Evolutionary conservation across 352 stramenopile genomes (phyloP).

Genomic region (Globisporangium nodosum): DNA sequence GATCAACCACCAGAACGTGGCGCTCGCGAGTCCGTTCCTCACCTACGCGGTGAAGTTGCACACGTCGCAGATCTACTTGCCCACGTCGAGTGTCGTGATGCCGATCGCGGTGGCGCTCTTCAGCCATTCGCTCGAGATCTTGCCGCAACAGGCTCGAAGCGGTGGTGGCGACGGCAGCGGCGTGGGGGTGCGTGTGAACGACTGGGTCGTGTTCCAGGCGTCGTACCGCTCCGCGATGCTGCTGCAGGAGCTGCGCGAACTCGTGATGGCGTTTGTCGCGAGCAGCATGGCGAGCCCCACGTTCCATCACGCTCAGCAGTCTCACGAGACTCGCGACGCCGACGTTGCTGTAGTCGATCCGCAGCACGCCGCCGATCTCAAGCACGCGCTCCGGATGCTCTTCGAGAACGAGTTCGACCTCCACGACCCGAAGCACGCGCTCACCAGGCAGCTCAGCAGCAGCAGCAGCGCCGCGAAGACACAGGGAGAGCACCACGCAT

Average conservation of each 20-base stretch:
- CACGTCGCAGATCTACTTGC: slow-evolving; percentile 80
- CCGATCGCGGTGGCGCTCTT: slow-evolving; percentile 65
- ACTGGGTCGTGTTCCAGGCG: slow-evolving; percentile 60
- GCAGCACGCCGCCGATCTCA: slow-evolving; percentile 6
- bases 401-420: slow-evolving; percentile 45
- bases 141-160: slow-evolving; percentile 27
- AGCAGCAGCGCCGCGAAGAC: neutral
- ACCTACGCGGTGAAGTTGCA: slow-evolving; percentile 79
- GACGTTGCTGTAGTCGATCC: neutral
- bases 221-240: slow-evolving; percentile 52
- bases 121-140: slow-evolving; percentile 50
- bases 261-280: slow-evolving; percentile 26
- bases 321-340: neutral
- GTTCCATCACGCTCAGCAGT: slow-evolving; percentile 5
- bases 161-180: slow-evolving; percentile 15
- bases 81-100: slow-evolving; percentile 57
- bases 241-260: slow-evolving; percentile 37
- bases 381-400: slow-evolving; percentile 26
- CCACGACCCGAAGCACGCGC: slow-evolving; percentile 37
- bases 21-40: slow-evolving; percentile 57
- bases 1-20: slow-evolving; percentile 60
- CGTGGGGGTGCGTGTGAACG: slow-evolving; percentile 57
- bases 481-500: neutral
- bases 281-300: slow-evolving; percentile 22
- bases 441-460: slow-evolving; percentile 31